These are phyloP conservation scores for Colletotrichum sansevieriae DNA, from an alignment of 2,329 filamentous ascomycete genomes.

Conservation along the genomic window DNA sequence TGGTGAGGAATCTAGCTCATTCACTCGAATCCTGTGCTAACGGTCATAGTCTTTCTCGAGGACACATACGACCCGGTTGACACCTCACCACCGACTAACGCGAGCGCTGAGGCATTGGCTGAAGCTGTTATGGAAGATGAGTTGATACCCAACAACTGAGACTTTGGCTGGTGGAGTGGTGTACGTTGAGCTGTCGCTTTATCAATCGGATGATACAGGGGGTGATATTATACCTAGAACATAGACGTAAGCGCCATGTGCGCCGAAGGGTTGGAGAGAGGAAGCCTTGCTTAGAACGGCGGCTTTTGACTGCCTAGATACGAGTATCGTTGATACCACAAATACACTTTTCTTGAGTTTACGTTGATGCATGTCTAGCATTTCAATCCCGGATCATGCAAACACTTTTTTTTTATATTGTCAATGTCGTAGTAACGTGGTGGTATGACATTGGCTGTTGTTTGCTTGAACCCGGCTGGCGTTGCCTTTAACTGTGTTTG, in stretches of 20 bases:
- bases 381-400: background rate
- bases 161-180: background rate
- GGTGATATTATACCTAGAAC: conserved; percentile 21
- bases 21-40: background rate
- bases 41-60: conserved; percentile 35
- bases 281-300: background rate
- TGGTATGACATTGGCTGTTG: too few relatives aligned
- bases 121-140: conserved; percentile 32
- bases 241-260: conserved; percentile 21
- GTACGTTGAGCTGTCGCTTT: conserved; percentile 3
- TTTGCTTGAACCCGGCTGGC: too few relatives aligned
- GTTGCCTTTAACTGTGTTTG: too few relatives aligned
- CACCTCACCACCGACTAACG: background rate
- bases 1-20: conserved; percentile 68
- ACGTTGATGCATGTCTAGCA: background rate
- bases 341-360: conserved; percentile 17
- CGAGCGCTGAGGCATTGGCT: conserved; percentile 19
- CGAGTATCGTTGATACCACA: conserved; percentile 21
- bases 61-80: conserved; percentile 28
- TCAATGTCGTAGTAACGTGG: too few relatives aligned
- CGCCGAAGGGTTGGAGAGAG: conserved; percentile 1
- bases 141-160: conserved; percentile 35
- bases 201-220: background rate
- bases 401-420: background rate
- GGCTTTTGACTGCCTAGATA: conserved; percentile 3